phyloP scores from a whole-genome alignment of 805 yeast species.

The Sugiyamaella smithiae region DNA sequence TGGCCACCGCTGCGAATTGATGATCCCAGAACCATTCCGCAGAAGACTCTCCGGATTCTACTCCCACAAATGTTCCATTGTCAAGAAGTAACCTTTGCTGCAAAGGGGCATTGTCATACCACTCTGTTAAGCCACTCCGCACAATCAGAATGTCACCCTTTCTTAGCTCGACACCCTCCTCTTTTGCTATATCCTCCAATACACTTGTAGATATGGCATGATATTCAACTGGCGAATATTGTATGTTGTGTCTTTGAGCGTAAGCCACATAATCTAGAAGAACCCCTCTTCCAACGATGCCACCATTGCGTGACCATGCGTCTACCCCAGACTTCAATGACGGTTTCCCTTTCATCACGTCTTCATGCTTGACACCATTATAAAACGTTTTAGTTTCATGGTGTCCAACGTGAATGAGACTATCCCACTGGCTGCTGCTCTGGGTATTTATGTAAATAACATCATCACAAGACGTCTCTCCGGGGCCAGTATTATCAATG shows the following conservation, averaged over 20 bases:
- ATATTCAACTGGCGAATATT: constrained; percentile 28
- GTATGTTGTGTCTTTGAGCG: constrained; percentile 29
- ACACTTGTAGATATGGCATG: constrained; percentile 29
- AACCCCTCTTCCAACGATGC: constrained; percentile 36
- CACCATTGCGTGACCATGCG: constrained; percentile 27
- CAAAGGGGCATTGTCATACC: constrained; percentile 20
- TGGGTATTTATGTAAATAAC: constrained; percentile 32
- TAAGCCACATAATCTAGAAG: constrained; percentile 33
- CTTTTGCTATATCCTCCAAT: constrained; percentile 27
- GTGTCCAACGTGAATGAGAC: constrained; percentile 32
- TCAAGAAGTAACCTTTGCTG: background rate
- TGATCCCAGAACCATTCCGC: constrained; percentile 30
- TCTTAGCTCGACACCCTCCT: constrained; percentile 26
- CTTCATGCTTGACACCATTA: constrained; percentile 27
- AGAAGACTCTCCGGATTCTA: constrained; percentile 28
- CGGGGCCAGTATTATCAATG: constrained; percentile 6
- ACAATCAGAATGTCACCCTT: constrained; percentile 34
- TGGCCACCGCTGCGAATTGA: constrained; percentile 32
- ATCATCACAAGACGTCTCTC: constrained; percentile 27
- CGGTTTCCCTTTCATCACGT: constrained; percentile 18
- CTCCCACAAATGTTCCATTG: constrained; percentile 21
- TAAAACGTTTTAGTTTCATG: constrained; percentile 22
- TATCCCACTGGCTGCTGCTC: constrained; percentile 36
- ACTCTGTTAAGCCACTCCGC: constrained; percentile 33
- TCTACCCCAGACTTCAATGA: constrained; percentile 17